A percentile compares a stretch with the other conserved stretches of the same genome.
Conservation (phyloP, 768 basidiomycete genomes). For the Amanita subjunquillea region DNA sequence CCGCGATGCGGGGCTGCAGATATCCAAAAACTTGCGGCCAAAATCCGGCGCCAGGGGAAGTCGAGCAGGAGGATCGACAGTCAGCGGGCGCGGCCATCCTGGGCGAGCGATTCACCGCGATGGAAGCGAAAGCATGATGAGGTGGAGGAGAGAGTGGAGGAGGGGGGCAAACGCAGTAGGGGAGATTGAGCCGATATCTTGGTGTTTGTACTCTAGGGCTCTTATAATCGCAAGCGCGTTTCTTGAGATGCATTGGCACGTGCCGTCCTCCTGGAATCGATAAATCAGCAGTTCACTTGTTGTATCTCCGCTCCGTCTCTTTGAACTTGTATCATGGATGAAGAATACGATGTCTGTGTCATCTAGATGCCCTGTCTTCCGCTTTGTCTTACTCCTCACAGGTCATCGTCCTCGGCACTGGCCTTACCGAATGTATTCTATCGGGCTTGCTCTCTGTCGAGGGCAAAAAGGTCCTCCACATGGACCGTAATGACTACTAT, state of each 20-base stretch:
- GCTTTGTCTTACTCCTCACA: constrained; percentile 19
- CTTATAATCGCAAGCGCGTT: background rate
- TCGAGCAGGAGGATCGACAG: background rate
- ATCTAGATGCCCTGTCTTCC: background rate
- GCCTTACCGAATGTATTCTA: constrained; percentile 96
- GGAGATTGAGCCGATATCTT: background rate
- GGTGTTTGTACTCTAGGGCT: background rate
- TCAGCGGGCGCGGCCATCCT: constrained; percentile 3
- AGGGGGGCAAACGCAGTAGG: constrained; percentile 3
- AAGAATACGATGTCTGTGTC: constrained; percentile 84
- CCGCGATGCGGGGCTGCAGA: constrained; percentile 11
- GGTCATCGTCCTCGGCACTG: constrained; percentile 93
- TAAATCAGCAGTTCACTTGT: background rate
- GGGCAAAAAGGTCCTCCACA: constrained; percentile 99
- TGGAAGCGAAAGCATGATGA: constrained; percentile 3
- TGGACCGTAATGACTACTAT: constrained; percentile 98
- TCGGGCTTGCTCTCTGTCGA: constrained; percentile 98
- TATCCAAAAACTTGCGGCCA: constrained; percentile 26
- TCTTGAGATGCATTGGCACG: background rate
- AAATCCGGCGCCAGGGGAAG: constrained; percentile 13
- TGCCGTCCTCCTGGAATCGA: constrained; percentile 2
- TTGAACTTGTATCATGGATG: constrained; percentile 69
- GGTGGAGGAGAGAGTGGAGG: background rate
- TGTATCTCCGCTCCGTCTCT: background rate
- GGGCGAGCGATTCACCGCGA: background rate